phyloP scores from a whole-genome alignment of 352 stramenopile genomes.

The Thraustochytrium sp. region DNA sequence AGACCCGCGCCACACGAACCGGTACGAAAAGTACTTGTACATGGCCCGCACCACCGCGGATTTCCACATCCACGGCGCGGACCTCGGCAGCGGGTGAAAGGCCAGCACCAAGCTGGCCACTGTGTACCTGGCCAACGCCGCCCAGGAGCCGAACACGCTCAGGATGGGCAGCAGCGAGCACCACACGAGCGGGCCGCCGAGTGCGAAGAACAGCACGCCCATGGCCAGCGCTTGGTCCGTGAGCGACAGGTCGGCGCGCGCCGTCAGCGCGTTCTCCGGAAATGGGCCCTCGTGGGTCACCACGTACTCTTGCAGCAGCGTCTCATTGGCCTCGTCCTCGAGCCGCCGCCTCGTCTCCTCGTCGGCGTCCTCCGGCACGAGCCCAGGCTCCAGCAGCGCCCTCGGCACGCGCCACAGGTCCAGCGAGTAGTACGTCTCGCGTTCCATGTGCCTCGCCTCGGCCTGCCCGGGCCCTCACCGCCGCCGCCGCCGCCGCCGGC shows the following conservation, averaged over 20 bases:
- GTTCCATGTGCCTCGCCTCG: too few relatives aligned
- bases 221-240: neutral
- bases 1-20: neutral
- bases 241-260: neutral
- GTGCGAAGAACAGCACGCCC: neutral
- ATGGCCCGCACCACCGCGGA: neutral
- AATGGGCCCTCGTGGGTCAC: neutral
- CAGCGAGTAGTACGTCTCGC: neutral
- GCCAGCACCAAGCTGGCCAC: neutral
- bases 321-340: neutral
- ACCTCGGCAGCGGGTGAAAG: constrained; percentile 1
- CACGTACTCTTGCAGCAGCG: neutral
- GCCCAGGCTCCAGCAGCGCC: neutral
- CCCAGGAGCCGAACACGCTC: neutral
- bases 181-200: constrained; percentile 13
- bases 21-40: constrained; percentile 43
- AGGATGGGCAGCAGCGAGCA: neutral
- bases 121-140: neutral
- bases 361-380: neutral
- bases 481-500: too few relatives aligned
- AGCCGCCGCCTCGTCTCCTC: neutral
- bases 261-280: neutral
- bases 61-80: neutral
- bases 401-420: constrained; percentile 26
- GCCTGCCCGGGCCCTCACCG: too few relatives aligned